Evolutionary conservation across 2,329 filamentous ascomycete species (phyloP), one percentile per base, ranked within the genome.

Genomic region (Aureobasidium sp.): DNA sequence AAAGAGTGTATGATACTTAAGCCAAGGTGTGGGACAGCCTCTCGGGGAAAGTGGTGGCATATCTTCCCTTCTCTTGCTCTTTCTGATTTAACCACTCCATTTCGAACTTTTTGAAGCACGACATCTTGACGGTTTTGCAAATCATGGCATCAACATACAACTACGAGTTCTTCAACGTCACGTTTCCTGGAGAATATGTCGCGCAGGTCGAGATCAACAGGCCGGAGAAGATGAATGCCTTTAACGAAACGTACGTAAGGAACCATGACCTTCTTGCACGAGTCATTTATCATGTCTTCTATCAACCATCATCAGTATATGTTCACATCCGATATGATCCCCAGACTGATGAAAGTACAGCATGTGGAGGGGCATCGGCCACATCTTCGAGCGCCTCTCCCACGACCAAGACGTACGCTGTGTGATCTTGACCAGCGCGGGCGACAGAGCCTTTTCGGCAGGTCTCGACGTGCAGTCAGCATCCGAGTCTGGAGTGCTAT

Each of bases 191-290:
- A 38, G 81, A 86, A 69, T 85, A 85, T 76, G 86, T 96, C 51
- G 89, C 86, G n/a, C 90, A 95, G 72, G 88, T 97, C 62, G 87
- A 96, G 75, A 95, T 95, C 75, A 92, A 95, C 77, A 84, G 92
- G 1, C 84, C 92, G 1, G 74, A 84, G 65, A 96, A 95, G 77
- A 78, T 96, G 72, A 97, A 97, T 73, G 85, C 92, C 65, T 96
- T 96, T 73, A 81, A 84, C 65, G 85, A 90, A 71, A 77, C 75
- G 81, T 84, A 73, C 66, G 77, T 74, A 29, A 55, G 29, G 27
- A 37, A 21, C 37, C 21, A 29, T 38, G 40, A 35, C 21, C 15
- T 40, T 17, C 23, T 19, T 58, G 25, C 42, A 35, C 19, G 55
- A 59, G 38, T 53, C 59, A 42, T 58, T 57, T 38, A 42, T 40